Evolutionary conservation across 768 basidiomycete genomes (phyloP).

Genomic region (Crassisporium funariophilum): DNA sequence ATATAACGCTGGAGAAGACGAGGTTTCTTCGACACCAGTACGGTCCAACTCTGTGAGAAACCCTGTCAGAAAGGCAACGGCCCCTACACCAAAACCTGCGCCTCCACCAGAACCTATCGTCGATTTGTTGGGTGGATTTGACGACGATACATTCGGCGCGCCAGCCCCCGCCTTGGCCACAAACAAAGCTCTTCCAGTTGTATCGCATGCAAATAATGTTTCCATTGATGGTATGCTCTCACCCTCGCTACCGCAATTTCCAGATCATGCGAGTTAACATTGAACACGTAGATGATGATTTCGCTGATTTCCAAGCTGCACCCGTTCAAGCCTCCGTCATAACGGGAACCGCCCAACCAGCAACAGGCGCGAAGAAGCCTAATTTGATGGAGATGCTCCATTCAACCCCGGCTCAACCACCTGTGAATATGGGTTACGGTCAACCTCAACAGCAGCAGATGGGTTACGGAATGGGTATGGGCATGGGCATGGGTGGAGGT

Average conservation of each 20-base stretch:
- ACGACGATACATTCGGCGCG: slow-evolving; percentile 57
- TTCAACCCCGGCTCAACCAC: slow-evolving; percentile 30
- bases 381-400: slow-evolving; percentile 56
- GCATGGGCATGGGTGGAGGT: slow-evolving; percentile 13
- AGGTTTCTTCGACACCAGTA: slow-evolving; percentile 41
- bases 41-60: slow-evolving; percentile 39
- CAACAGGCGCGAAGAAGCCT: slow-evolving; percentile 22
- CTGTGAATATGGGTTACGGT: slow-evolving; percentile 27
- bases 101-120: slow-evolving; percentile 51
- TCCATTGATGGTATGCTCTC: slow-evolving; percentile 43
- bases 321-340: slow-evolving; percentile 52
- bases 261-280: too few species aligned
- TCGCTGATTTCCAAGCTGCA: slow-evolving; percentile 83
- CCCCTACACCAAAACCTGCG: slow-evolving; percentile 34
- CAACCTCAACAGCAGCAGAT: slow-evolving; percentile 34
- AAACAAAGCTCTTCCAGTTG: slow-evolving; percentile 59
- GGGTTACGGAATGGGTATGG: slow-evolving; percentile 10
- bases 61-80: slow-evolving; percentile 31
- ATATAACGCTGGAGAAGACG: slow-evolving; percentile 96
- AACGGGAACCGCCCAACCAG: slow-evolving; percentile 27
- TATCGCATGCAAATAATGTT: slow-evolving; percentile 33
- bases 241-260: too few species aligned
- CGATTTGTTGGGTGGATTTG: slow-evolving; percentile 80
- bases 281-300: slow-evolving; percentile 73
- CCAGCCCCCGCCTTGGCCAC: slow-evolving; percentile 35